Percentiles rank a stretch among this genome's conserved stretches.
Evolutionary conservation across 768 basidiomycete species (phyloP).

Genomic region (Amanita jacksonii): DNA sequence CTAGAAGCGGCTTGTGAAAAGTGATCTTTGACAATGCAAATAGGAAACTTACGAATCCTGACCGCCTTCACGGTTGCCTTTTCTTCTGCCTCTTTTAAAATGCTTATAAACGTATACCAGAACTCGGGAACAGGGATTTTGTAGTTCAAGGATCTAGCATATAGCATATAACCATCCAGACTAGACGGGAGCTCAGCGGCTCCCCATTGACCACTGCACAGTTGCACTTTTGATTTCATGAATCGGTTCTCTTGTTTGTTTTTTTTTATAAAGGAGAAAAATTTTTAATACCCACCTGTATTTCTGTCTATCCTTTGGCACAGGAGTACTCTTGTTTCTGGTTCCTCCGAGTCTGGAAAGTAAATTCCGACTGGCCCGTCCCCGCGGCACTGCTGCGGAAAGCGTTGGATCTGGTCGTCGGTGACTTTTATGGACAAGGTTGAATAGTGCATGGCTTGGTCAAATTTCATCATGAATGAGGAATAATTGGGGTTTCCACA

Average conservation of each 20-base stretch:
- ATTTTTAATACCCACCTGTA: neutral
- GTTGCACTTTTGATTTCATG: slow-evolving; percentile 1
- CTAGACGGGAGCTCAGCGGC: slow-evolving; percentile 9
- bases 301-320: neutral
- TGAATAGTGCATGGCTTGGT: neutral
- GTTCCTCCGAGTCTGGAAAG: neutral
- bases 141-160: slow-evolving; percentile 8
- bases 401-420: too few relatives aligned
- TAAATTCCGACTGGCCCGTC: neutral
- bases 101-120: slow-evolving; percentile 17
- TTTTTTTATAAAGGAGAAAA: neutral
- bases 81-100: slow-evolving; percentile 19
- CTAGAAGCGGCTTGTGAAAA: slow-evolving; percentile 7
- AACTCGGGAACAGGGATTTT: slow-evolving; percentile 17
- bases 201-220: slow-evolving; percentile 4
- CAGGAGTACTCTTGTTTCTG: neutral
- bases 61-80: slow-evolving; percentile 4
- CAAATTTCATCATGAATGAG: neutral
- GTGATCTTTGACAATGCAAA: neutral
- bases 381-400: neutral
- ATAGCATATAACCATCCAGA: slow-evolving; percentile 12
- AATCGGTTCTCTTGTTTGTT: neutral
- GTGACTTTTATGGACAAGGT: neutral
- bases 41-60: slow-evolving; percentile 14
- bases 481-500: neutral